Conservation (phyloP, 306 rosid species). For the Malus orientalis region DNA sequence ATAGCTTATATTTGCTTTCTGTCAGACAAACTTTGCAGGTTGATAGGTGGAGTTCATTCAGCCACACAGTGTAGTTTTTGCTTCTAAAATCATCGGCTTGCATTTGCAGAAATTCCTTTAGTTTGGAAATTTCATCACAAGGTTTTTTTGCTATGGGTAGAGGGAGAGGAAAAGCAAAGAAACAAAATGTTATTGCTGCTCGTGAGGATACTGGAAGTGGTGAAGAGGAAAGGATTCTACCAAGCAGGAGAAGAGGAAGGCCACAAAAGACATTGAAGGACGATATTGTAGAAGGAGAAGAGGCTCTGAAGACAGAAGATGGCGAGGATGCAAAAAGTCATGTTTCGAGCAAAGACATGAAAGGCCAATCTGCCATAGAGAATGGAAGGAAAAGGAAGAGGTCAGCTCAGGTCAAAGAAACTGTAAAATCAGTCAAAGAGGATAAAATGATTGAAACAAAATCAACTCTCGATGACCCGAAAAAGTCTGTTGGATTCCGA, state of each 20-base stretch:
- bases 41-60: neutral
- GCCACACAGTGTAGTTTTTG: slow-evolving; percentile 13
- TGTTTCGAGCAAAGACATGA: slow-evolving; percentile 32
- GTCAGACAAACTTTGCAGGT: slow-evolving; percentile 4
- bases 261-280: slow-evolving; percentile 43
- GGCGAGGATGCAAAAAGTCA: slow-evolving; percentile 33
- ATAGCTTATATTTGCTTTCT: neutral
- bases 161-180: slow-evolving; percentile 72
- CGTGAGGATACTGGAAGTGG: slow-evolving; percentile 45
- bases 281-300: slow-evolving; percentile 43
- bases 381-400: slow-evolving; percentile 57
- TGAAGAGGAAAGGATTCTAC: slow-evolving; percentile 47
- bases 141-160: slow-evolving; percentile 46
- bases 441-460: slow-evolving; percentile 35
- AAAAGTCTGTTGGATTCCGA: slow-evolving; percentile 62
- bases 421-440: slow-evolving; percentile 36
- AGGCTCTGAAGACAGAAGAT: slow-evolving; percentile 37
- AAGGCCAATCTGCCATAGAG: slow-evolving; percentile 30
- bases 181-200: slow-evolving; percentile 30
- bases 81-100: slow-evolving; percentile 17
- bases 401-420: slow-evolving; percentile 39
- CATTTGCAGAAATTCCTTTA: slow-evolving; percentile 25
- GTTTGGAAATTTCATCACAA: slow-evolving; percentile 9
- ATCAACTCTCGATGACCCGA: slow-evolving; percentile 33
- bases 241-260: slow-evolving; percentile 52